A percentile compares a stretch with the other conserved stretches of the same genome.
Conservation (phyloP, 1,139 yeast species). For the Meyerozyma sp. region DNA sequence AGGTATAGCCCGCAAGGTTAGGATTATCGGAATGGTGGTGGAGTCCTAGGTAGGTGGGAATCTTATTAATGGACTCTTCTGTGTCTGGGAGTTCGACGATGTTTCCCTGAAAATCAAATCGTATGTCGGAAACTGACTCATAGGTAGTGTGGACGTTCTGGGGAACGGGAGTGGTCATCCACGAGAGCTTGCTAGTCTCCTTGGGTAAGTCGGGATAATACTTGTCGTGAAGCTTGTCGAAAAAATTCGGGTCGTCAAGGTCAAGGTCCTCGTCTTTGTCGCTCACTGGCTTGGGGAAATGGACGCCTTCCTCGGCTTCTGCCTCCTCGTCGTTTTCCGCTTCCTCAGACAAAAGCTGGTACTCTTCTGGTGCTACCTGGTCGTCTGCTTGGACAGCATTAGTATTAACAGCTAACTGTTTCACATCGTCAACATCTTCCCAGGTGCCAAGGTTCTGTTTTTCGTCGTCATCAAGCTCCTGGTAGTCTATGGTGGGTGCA, state of each 20-base stretch:
- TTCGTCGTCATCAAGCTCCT: conserved; percentile 18
- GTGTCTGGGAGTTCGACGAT: conserved; percentile 41
- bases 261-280: conserved; percentile 39
- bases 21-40: conserved; percentile 93
- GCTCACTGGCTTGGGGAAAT: conserved; percentile 54
- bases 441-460: conserved; percentile 37
- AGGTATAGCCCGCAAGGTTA: conserved; percentile 85
- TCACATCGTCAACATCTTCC: conserved; percentile 37
- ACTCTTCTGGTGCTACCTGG: conserved; percentile 36
- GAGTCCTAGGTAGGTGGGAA: conserved; percentile 61
- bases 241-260: conserved; percentile 70
- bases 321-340: conserved; percentile 23
- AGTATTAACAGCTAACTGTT: conserved; percentile 21
- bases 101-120: conserved; percentile 87
- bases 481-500: conserved; percentile 5
- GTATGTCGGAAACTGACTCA: conserved; percentile 60
- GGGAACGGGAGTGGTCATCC: conserved; percentile 77
- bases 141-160: conserved; percentile 41
- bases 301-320: conserved; percentile 41
- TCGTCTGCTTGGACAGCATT: conserved; percentile 11
- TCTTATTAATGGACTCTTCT: conserved; percentile 37
- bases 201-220: conserved; percentile 86
- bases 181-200: conserved; percentile 75
- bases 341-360: conserved; percentile 27
- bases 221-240: conserved; percentile 72